A percentile compares a stretch with the other conserved stretches of the same genome.
Evolutionary conservation across 2,329 filamentous ascomycete species (phyloP).

Genomic region (Rhinocladiella mackenziei): DNA sequence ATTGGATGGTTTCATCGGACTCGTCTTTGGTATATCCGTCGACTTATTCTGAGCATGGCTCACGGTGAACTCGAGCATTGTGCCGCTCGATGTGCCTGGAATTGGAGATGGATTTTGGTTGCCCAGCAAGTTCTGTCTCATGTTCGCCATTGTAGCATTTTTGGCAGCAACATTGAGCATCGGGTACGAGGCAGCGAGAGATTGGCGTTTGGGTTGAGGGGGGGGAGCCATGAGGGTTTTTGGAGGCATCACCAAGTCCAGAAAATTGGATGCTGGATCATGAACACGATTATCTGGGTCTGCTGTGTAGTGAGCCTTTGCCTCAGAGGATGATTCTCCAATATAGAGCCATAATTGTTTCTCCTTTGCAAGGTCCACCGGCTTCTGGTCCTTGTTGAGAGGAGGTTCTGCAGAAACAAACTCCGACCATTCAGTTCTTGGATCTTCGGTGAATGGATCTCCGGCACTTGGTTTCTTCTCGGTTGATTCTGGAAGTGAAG

Average conservation of each 20-base stretch:
- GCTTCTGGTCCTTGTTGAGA: conserved; percentile 58
- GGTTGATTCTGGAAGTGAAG: conserved; percentile 30
- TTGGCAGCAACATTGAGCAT: conserved; percentile 21
- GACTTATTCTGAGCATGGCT: conserved; percentile 16
- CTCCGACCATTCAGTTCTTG: conserved; percentile 64
- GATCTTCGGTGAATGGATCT: conserved; percentile 37
- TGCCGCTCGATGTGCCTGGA: conserved; percentile 20
- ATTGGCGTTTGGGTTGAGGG: conserved; percentile 29
- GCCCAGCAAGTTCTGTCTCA: conserved; percentile 13
- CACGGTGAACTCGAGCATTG: conserved; percentile 23
- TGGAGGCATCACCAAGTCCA: conserved; percentile 43
- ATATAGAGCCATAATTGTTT: conserved; percentile 87
- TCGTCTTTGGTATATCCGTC: conserved; percentile 13
- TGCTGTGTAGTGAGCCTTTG: conserved; percentile 85
- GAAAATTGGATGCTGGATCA: conserved; percentile 49
- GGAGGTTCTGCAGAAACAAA: conserved; percentile 63
- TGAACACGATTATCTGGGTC: conserved; percentile 54
- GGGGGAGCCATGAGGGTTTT: conserved; percentile 28
- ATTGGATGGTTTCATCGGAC: conserved; percentile 21
- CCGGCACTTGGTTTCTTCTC: conserved; percentile 33
- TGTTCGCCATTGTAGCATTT: conserved; percentile 23
- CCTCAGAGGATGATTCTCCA: conserved; percentile 79
- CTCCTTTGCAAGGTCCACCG: conserved; percentile 66
- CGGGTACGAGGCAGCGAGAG: conserved; percentile 25
- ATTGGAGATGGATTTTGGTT: conserved; percentile 4